These are phyloP conservation scores for Begonia masoniana DNA, from an alignment of 306 rosid genomes.

Conservation along the genomic window DNA sequence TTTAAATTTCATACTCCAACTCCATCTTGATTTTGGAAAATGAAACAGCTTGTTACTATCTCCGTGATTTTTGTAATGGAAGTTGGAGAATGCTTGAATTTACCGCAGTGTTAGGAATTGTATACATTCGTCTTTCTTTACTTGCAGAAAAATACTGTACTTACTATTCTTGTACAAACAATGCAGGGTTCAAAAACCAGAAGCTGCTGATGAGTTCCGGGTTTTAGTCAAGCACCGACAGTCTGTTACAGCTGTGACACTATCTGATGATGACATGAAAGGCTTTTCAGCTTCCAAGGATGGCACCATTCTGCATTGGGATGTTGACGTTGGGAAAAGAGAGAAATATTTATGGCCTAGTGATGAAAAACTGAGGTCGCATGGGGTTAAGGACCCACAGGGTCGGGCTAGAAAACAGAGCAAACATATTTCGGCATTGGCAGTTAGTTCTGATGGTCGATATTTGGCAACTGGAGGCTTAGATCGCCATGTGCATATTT, in stretches of 20 bases:
- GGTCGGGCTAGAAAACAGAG: conserved; percentile 67
- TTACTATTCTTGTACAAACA: background rate
- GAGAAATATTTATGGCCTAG: conserved; percentile 82
- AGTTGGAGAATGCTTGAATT: too few relatives aligned
- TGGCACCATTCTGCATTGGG: conserved; percentile 78
- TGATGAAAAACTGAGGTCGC: conserved; percentile 45
- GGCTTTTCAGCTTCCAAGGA: conserved; percentile 96
- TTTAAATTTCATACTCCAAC: too few relatives aligned
- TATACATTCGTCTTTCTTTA: too few relatives aligned
- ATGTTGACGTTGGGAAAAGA: conserved; percentile 62
- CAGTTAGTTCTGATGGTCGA: conserved; percentile 79
- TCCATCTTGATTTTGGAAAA: too few relatives aligned
- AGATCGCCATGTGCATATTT: conserved; percentile 91
- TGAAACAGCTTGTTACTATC: too few relatives aligned
- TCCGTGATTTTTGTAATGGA: too few relatives aligned
- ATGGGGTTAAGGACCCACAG: conserved; percentile 73
- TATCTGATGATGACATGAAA: conserved; percentile 69
- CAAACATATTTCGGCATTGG: conserved; percentile 51
- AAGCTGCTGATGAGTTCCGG: conserved; percentile 40
- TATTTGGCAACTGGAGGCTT: conserved; percentile 86
- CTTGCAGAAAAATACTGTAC: too few relatives aligned
- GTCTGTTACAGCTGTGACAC: conserved; percentile 63
- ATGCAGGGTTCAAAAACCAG: conserved; percentile 52
- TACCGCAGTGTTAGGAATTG: too few relatives aligned
- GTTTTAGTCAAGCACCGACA: conserved; percentile 62